Conservation (phyloP, 164 flowering plant species). For the Annona squamosa region DNA sequence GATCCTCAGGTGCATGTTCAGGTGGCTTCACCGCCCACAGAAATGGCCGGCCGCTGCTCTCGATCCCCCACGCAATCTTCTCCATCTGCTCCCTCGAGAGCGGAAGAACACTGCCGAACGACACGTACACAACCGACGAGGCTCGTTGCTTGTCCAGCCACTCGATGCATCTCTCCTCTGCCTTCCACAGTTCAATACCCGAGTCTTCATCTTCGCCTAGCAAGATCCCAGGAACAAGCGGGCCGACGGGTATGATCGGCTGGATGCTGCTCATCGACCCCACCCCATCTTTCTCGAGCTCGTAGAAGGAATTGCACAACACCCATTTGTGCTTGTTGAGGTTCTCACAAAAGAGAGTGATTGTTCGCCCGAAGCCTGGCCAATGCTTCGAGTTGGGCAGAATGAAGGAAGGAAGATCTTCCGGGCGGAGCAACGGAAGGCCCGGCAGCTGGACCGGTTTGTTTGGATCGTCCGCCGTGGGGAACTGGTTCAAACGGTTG, state of each 20-base stretch:
- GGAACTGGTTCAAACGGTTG: conserved; percentile 9
- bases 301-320: conserved; percentile 56
- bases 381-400: conserved; percentile 38
- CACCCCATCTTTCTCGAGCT: conserved; percentile 49
- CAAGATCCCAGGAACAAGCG: conserved; percentile 30
- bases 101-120: conserved; percentile 44
- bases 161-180: conserved; percentile 31
- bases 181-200: conserved; percentile 26
- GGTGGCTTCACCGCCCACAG: conserved; percentile 46
- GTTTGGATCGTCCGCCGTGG: not conserved
- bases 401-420: conserved; percentile 65
- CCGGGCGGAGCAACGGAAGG: conserved; percentile 40
- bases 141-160: conserved; percentile 47
- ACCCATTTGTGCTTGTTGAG: conserved; percentile 46
- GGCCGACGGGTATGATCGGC: conserved; percentile 57
- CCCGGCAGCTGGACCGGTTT: conserved; percentile 38
- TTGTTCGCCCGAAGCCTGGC: conserved; percentile 16
- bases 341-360: conserved; percentile 46
- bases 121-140: conserved; percentile 49
- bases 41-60: conserved; percentile 33
- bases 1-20: conserved; percentile 15
- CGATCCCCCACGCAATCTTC: conserved; percentile 51
- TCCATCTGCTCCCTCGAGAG: conserved; percentile 39
- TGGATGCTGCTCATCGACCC: conserved; percentile 30
- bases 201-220: not conserved